Percentiles rank a stretch among this genome's conserved stretches.
Conservation (phyloP, 495 filamentous ascomycete genomes). For the Daldinia childiae region DNA sequence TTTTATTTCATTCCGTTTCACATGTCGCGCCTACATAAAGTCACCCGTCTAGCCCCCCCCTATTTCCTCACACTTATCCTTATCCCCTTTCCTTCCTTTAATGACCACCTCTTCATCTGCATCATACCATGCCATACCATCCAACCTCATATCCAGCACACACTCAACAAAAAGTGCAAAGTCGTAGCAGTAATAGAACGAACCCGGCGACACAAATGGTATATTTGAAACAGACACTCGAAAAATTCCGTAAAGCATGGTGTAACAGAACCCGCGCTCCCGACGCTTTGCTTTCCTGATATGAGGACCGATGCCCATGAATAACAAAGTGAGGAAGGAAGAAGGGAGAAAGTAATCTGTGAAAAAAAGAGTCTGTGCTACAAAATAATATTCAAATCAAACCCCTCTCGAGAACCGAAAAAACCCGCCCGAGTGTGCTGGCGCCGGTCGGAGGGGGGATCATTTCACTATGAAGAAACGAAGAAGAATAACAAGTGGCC, state of each 20-base stretch:
- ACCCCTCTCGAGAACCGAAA: not conserved
- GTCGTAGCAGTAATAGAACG: not conserved
- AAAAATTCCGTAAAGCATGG: not conserved
- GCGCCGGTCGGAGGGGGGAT: not conserved
- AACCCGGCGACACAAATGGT: conserved; percentile 33
- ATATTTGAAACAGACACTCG: conserved; percentile 31
- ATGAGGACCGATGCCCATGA: not conserved
- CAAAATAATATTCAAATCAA: conserved; percentile 1
- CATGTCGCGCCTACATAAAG: not conserved
- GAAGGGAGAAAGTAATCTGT: not conserved
- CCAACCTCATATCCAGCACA: not conserved
- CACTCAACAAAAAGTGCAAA: conserved; percentile 2
- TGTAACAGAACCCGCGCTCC: conserved; percentile 15
- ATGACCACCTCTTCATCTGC: not conserved
- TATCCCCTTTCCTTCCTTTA: not conserved
- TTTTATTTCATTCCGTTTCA: not conserved
- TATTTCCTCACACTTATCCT: not conserved
- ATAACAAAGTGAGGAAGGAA: conserved; percentile 3
- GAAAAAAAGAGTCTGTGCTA: not conserved
- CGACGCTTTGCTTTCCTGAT: conserved; percentile 16
- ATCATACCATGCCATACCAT: not conserved
- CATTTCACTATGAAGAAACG: conserved; percentile 29
- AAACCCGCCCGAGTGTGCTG: conserved; percentile 3
- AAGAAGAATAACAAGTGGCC: conserved; percentile 18
- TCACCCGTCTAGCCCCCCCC: not conserved